Conservation (phyloP, 768 basidiomycete species). For the Rhodotorula kratochvilovae region DNA sequence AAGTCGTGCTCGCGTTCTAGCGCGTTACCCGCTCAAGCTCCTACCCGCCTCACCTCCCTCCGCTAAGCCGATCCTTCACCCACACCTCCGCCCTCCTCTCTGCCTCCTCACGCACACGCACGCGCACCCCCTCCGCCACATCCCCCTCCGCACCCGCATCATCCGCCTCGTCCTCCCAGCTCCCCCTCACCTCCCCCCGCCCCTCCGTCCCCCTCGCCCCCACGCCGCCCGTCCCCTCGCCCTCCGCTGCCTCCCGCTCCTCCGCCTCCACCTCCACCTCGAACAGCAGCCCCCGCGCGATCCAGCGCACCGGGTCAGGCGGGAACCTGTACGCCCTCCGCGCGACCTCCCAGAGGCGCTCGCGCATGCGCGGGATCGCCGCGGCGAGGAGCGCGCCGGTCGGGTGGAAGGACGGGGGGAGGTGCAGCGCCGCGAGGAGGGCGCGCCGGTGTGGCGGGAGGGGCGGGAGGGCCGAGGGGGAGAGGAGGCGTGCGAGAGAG, state of each 20-base stretch:
- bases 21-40: too few relatives aligned
- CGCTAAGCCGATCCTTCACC: not conserved
- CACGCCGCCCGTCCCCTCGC: not conserved
- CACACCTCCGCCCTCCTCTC: slow-evolving; percentile 8
- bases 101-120: not conserved
- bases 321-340: slow-evolving; percentile 16
- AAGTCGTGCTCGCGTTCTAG: too few relatives aligned
- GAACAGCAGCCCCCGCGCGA: slow-evolving; percentile 16
- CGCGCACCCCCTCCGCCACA: not conserved
- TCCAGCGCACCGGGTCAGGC: slow-evolving; percentile 15
- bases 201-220: not conserved
- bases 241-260: not conserved
- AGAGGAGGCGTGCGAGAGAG: slow-evolving; percentile 1
- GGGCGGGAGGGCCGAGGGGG: not conserved
- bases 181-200: not conserved
- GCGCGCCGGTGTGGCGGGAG: not conserved
- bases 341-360: not conserved
- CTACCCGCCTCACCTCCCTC: too few relatives aligned
- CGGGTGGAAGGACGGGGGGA: slow-evolving; percentile 5
- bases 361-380: not conserved
- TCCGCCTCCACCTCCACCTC: slow-evolving; percentile 14
- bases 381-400: not conserved
- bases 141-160: not conserved
- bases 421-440: not conserved
- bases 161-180: not conserved